Percentiles rank a stretch among this genome's conserved stretches.
phyloP scores from a whole-genome alignment of 257 asterid genomes.

The Nicotiana noctiflora region DNA sequence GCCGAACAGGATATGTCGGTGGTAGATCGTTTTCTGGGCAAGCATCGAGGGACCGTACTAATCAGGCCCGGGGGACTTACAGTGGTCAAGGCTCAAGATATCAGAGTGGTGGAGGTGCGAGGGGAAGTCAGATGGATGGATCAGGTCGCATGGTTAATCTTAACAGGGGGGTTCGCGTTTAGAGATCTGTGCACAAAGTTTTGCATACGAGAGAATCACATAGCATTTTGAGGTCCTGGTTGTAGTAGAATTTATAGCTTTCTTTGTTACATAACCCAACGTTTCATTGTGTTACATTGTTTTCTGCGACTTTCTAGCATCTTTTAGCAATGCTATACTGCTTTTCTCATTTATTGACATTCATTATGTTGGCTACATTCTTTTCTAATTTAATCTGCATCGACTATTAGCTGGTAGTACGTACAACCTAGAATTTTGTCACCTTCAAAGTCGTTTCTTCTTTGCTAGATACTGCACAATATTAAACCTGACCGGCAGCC shows the following conservation, averaged over 20 bases:
- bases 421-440: not conserved
- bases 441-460: not conserved
- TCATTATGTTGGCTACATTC: no score
- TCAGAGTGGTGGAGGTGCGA: slow-evolving; percentile 38
- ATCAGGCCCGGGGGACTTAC: slow-evolving; percentile 40
- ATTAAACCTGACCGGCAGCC: no score
- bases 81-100: slow-evolving; percentile 40
- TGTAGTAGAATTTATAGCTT: not conserved
- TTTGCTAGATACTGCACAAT: not conserved
- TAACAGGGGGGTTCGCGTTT: slow-evolving; percentile 58
- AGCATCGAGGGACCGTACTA: slow-evolving; percentile 41
- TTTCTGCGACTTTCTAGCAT: not conserved
- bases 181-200: not conserved
- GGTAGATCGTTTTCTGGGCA: slow-evolving; percentile 36
- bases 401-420: no score
- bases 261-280: not conserved
- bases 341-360: no score
- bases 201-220: not conserved
- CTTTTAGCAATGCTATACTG: not conserved
- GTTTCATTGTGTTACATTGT: not conserved
- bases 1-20: no score
- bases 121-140: slow-evolving; percentile 57
- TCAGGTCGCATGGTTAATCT: slow-evolving; percentile 81
- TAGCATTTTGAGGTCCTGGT: not conserved
- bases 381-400: no score